Evolutionary conservation across 352 stramenopile species (phyloP), one percentile per base, ranked within the genome.

Genomic region (Globisporangium uncinulatum): DNA sequence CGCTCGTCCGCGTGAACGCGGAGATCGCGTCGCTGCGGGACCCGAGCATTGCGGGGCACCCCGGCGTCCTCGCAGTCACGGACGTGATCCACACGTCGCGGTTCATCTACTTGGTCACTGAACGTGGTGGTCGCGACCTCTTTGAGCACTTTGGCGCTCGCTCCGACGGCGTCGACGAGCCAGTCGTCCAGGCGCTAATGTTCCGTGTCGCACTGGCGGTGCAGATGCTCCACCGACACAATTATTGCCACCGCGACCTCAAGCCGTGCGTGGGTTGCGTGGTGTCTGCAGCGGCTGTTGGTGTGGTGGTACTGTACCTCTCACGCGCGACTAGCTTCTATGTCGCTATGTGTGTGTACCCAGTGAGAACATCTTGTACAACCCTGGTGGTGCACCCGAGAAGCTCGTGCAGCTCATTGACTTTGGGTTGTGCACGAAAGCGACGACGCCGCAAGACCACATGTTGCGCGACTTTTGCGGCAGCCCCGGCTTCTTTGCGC

Each of bases 41-140:
- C 57, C 67, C 71, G 15, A 49, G 48, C 3, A 63, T 92, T 39
- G 59, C 60, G 6, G 43, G 43, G 7, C 86, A 97, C 50, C 54
- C 67, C 8, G 81, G 84, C 11, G 81, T 97, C 43, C 56, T 95
- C 7, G 59, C 67, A 11, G 41, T 94, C 36, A 47, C 74, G 15
- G 83, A 95, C 31, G 83, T 95, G 9, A 82, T 95, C 54, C 80
- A 96, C 64, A 92, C 83, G 8, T 55, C 45, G 14, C 75, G 84
- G 24, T 75, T 83, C 52, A 76, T 97, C 7, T 97, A 95, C 49
- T 41, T 97, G 34, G 68, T 97, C 32, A 93, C 80, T 1, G 86
- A 95, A 51, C 72, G 85, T 15, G 84, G 86, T 11, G 82, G 78
- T 1, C 81, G 88, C 36, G 86, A 97, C 57, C 62, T 97, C 21